Percentiles rank a stretch among this genome's conserved stretches.
phyloP scores from a whole-genome alignment of 1,284 basidiomycete genomes.

The Heterobasidion occidentale region DNA sequence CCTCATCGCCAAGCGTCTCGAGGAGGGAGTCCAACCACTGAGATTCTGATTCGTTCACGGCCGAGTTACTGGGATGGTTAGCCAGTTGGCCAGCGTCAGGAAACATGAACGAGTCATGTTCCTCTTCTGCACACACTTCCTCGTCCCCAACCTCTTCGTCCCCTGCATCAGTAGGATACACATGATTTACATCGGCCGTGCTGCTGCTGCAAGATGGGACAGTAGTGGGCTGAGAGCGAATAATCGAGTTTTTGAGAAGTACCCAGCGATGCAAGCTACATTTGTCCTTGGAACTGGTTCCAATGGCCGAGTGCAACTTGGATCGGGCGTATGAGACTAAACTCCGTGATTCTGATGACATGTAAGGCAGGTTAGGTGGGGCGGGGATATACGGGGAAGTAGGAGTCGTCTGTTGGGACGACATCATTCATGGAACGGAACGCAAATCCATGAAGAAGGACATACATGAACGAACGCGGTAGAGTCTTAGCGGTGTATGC shows the following conservation, averaged over 20 bases:
- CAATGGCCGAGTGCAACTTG: constrained; percentile 60
- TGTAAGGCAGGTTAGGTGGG: constrained; percentile 12
- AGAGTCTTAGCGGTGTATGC: constrained; percentile 57
- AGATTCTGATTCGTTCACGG: constrained; percentile 48
- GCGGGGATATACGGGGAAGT: constrained; percentile 7
- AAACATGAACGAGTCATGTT: constrained; percentile 65
- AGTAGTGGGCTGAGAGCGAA: constrained; percentile 37
- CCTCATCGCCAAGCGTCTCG: constrained; percentile 57
- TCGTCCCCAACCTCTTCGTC: constrained; percentile 35
- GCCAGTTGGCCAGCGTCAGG: constrained; percentile 60
- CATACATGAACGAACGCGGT: constrained; percentile 1
- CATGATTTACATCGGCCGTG: constrained; percentile 30
- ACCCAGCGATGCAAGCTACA: constrained; percentile 79
- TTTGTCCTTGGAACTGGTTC: constrained; percentile 46
- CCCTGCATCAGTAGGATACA: constrained; percentile 34
- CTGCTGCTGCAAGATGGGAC: constrained; percentile 17
- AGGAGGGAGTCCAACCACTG: constrained; percentile 75
- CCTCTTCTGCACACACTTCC: constrained; percentile 31
- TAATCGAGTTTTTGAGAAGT: constrained; percentile 74
- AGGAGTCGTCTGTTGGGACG: constrained; percentile 3
- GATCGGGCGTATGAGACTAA: constrained; percentile 60
- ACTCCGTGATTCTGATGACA: constrained; percentile 19
- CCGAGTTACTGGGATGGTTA: constrained; percentile 22
- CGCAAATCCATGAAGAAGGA: constrained; percentile 15
- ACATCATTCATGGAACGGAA: neutral